Base-by-base conservation (phyloP, 805 yeast species). In the Candida chauliodis region DNA sequence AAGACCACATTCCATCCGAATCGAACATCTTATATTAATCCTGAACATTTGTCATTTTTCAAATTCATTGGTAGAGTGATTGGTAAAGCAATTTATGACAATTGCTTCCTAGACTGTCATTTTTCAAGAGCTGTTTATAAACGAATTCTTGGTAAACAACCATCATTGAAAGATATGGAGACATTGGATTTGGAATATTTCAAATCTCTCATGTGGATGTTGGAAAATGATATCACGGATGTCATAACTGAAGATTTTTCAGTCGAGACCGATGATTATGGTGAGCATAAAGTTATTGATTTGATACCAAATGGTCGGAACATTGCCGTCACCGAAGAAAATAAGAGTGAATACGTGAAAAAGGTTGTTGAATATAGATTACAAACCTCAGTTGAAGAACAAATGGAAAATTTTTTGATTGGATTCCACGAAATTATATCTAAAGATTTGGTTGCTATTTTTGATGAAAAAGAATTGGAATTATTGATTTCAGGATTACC, bases 81-180 rank as follows among this genome's bases (percentile, higher is more conserved):
- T 50, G 99, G 96, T 37, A 90, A 93, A 53, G 98, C 99, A 1
- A 84, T 93, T 9, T 82, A 73, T 55, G 99, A 93, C 54, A 79
- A 79, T 22, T 80, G 89, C 45, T 82, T 81, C 60, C 67, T 93
- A 45, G 98, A 93, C 57, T 89, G 96, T 50, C 96, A 93, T 58
- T 93, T 93, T 63, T 85, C 95, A 44, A 73, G 98, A 44, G 96
- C 95, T 5, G 96, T 93, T 20, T 93, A 93, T 68, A 93, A 93
- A 63, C 74, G 82, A 46, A 78, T 93, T 35, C 67, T 93, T 34
- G 87, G 93, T 4, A 75, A 80, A 42, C 71, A 83, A 1, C 96
- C 90, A 8, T 77, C 95, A 0, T 71, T 93, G 51, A 87, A 86
- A 51, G 99, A 93, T 55, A 84, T 93, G 88, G 98, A 93, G 56